Evolutionary conservation across 371 early-diverging fungal species (phyloP).

Genomic region (Smittium culicis): DNA sequence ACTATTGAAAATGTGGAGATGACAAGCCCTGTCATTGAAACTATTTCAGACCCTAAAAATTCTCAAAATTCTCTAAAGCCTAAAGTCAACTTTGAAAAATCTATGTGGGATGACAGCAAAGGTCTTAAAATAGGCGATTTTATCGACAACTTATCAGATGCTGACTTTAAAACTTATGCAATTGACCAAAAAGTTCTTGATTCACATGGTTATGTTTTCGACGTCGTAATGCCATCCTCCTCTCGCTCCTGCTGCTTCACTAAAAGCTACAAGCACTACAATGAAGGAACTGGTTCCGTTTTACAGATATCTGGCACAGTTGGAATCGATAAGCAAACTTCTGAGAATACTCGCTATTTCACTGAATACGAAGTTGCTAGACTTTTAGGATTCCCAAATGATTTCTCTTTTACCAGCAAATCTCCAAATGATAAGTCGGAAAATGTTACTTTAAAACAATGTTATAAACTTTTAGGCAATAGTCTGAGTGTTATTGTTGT

Average conservation of each 20-base stretch:
- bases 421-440: slow-evolving; percentile 7
- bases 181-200: slow-evolving; percentile 31
- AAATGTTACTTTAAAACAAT: slow-evolving; percentile 36
- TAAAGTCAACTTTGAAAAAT: slow-evolving; percentile 26
- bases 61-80: slow-evolving; percentile 3
- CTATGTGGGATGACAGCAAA: slow-evolving; percentile 24
- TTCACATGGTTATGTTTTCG: slow-evolving; percentile 23
- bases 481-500: slow-evolving; percentile 59
- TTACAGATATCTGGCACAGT: slow-evolving; percentile 24
- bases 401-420: slow-evolving; percentile 21
- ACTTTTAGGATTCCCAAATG: slow-evolving; percentile 63
- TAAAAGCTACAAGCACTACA: slow-evolving; percentile 65
- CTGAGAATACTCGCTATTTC: slow-evolving; percentile 50
- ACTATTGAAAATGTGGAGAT: background rate
- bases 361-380: slow-evolving; percentile 59
- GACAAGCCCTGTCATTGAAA: slow-evolving; percentile 2
- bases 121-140: slow-evolving; percentile 26
- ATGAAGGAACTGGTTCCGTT: slow-evolving; percentile 53
- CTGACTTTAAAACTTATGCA: slow-evolving; percentile 13
- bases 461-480: slow-evolving; percentile 56
- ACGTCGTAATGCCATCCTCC: slow-evolving; percentile 51
- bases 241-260: slow-evolving; percentile 70
- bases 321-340: slow-evolving; percentile 19
- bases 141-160: slow-evolving; percentile 26
- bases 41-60: background rate